A percentile compares a stretch with the other conserved stretches of the same genome.
Conservation (phyloP, 805 yeast species). For the Candida koratica region DNA sequence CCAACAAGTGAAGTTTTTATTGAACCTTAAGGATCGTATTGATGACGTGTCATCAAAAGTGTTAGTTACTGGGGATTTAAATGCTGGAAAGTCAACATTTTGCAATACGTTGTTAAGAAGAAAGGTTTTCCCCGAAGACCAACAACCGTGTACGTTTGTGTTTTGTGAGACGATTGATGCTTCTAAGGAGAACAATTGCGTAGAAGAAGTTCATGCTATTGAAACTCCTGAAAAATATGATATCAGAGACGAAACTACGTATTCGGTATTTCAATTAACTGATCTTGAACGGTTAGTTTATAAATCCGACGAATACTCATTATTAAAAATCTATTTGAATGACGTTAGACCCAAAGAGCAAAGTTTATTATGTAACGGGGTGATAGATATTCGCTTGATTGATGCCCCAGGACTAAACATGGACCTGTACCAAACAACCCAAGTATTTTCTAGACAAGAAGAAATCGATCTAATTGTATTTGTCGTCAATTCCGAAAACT, state of each 20-base stretch:
- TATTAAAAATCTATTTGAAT: slow-evolving; percentile 76
- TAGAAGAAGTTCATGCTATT: slow-evolving; percentile 93
- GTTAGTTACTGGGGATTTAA: slow-evolving; percentile 93
- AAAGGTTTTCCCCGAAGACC: slow-evolving; percentile 86
- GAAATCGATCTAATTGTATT: slow-evolving; percentile 95
- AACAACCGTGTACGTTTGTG: slow-evolving; percentile 95
- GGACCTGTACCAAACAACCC: slow-evolving; percentile 91
- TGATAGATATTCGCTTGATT: slow-evolving; percentile 84
- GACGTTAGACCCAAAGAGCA: slow-evolving; percentile 66
- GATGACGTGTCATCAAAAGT: slow-evolving; percentile 92
- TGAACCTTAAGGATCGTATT: slow-evolving; percentile 72
- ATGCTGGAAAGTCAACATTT: slow-evolving; percentile 94
- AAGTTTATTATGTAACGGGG: slow-evolving; percentile 80
- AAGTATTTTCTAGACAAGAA: slow-evolving; percentile 92
- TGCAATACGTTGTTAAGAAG: slow-evolving; percentile 85
- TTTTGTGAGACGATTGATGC: slow-evolving; percentile 94
- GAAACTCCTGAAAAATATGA: slow-evolving; percentile 52
- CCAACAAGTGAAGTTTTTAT: slow-evolving; percentile 63
- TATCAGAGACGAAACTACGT: slow-evolving; percentile 60
- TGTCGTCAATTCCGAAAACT: slow-evolving; percentile 95
- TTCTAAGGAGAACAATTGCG: slow-evolving; percentile 56
- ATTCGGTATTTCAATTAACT: slow-evolving; percentile 48
- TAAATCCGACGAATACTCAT: slow-evolving; percentile 63
- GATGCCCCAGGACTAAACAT: slow-evolving; percentile 97
- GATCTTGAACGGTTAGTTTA: slow-evolving; percentile 68